Evolutionary conservation across 768 basidiomycete species (phyloP), one percentile per base, ranked within the genome.

Genomic region (Suillus cothurnatus): DNA sequence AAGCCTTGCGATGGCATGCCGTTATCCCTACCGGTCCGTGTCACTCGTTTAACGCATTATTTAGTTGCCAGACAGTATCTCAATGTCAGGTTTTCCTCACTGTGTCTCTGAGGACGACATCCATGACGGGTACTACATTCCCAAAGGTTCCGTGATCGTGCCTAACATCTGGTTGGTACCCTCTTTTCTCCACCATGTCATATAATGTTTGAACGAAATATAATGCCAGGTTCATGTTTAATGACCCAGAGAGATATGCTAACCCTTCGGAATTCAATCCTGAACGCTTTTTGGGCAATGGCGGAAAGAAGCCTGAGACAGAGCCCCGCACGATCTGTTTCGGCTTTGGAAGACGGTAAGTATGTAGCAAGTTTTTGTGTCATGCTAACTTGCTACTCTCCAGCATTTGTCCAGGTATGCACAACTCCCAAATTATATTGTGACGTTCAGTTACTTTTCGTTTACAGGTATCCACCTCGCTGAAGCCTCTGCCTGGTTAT

Each of bases 111-210:
- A 87, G 68, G 87, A 89, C 64, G 88, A 89, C 64, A 72, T 88
- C 6, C 85, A 89, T 59, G 80, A 87, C 55, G 87, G 88, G 6
- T 85, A 86, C 74, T 83, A 82, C 49, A 86, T 89, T 61, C 88
- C 88, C 11, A 84, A 88, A 56, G 76, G 76, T 11, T 64, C 69
- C 2, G 19, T 79, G 31, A 50, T 77, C 2, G 56, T 77, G 1
- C 14, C 76, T 34, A 72, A 73, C 53, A 0, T 71, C 17, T 73
- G 69, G 70, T 74, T 41, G 26, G 70, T 64, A 7, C 32, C 12
- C 49, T 1, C 53, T 19, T 23, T 56, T 62, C 78, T 11, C n/a
- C n/a, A n/a, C n/a, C n/a, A n/a, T n/a, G n/a, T 36, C 17, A 4
- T 52, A 17, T 34, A 76, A 8, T 8, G 23, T 41, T 14, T 66